Conservation (phyloP, 2,329 filamentous ascomycete genomes). For the Neonectria neomacrospora region DNA sequence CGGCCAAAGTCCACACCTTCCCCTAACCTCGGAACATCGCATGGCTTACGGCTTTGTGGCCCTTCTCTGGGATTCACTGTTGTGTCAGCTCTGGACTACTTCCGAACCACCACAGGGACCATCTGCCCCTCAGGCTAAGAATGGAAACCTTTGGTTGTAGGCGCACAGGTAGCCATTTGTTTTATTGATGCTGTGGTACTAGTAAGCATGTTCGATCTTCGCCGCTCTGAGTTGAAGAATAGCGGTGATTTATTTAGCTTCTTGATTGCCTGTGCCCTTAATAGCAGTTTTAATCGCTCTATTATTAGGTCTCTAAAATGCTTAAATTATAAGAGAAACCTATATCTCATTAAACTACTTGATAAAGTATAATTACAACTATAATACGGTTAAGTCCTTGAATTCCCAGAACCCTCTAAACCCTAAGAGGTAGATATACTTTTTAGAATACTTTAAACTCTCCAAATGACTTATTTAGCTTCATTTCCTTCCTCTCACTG, state of each 20-base stretch:
- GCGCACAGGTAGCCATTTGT: conserved; percentile 11
- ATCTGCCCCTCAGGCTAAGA: not conserved
- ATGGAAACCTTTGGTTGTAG: not conserved
- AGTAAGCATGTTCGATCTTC: conserved; percentile 14
- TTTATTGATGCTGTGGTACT: conserved; percentile 5
- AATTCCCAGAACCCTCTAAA: too few relatives aligned
- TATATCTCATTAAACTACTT: too few relatives aligned
- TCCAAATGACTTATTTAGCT: too few relatives aligned
- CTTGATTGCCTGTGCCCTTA: conserved; percentile 9
- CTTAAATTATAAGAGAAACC: too few relatives aligned
- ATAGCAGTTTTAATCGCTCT: conserved; percentile 10
- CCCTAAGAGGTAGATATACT: too few relatives aligned
- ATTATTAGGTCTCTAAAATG: too few relatives aligned
- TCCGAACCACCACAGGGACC: not conserved
- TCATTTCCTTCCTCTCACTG: too few relatives aligned
- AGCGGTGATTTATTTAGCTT: conserved; percentile 4
- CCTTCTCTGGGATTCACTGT: not conserved
- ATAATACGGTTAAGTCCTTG: too few relatives aligned
- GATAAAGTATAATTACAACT: too few relatives aligned
- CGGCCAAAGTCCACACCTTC: conserved; percentile 7
- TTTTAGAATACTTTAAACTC: too few relatives aligned
- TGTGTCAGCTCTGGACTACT: not conserved
- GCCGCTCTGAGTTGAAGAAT: conserved; percentile 8
- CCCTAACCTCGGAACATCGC: not conserved
- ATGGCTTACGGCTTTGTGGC: not conserved